phyloP scores from a whole-genome alignment of 164 flowering plant species.

The Liriodendron chinense region DNA sequence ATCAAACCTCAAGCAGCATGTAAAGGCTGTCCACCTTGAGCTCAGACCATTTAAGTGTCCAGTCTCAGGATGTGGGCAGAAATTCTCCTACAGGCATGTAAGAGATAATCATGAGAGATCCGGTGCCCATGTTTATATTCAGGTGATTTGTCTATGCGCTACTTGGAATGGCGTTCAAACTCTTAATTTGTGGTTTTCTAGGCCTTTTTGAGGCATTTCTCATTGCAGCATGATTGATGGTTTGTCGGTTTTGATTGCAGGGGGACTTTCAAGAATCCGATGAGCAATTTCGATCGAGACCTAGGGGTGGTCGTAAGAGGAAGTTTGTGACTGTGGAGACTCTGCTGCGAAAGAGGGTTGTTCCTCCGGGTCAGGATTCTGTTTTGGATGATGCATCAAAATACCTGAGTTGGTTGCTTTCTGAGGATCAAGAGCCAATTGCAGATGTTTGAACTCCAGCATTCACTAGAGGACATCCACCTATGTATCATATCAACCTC shows the following conservation, averaged over 20 bases:
- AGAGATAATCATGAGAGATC: slow-evolving; percentile 80
- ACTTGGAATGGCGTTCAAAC: too few relatives aligned
- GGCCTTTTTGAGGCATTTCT: too few relatives aligned
- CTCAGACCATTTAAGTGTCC: slow-evolving; percentile 58
- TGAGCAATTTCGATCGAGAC: slow-evolving; percentile 48
- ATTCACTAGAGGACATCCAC: too few relatives aligned
- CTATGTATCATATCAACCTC: too few relatives aligned
- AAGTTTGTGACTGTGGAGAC: slow-evolving; percentile 38
- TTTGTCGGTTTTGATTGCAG: slow-evolving; percentile 3
- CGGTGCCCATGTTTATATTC: slow-evolving; percentile 47
- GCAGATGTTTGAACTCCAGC: too few relatives aligned
- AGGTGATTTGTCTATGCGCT: slow-evolving; percentile 30
- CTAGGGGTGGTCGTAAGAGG: slow-evolving; percentile 76
- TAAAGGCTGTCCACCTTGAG: slow-evolving; percentile 68
- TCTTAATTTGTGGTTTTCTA: too few relatives aligned
- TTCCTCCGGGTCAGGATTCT: slow-evolving; percentile 25
- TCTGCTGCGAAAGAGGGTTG: slow-evolving; percentile 62
- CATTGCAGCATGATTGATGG: not conserved
- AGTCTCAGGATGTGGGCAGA: slow-evolving; percentile 58
- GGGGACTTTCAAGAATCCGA: slow-evolving; percentile 47
- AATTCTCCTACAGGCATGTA: slow-evolving; percentile 71
- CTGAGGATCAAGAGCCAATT: not conserved
- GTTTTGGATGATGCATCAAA: slow-evolving; percentile 15
- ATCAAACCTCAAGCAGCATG: slow-evolving; percentile 74
- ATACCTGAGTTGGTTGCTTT: slow-evolving; percentile 30